These are phyloP conservation scores for Capniomyces stellatus DNA, from an alignment of 371 early-diverging fungal species.

Conservation along the genomic window DNA sequence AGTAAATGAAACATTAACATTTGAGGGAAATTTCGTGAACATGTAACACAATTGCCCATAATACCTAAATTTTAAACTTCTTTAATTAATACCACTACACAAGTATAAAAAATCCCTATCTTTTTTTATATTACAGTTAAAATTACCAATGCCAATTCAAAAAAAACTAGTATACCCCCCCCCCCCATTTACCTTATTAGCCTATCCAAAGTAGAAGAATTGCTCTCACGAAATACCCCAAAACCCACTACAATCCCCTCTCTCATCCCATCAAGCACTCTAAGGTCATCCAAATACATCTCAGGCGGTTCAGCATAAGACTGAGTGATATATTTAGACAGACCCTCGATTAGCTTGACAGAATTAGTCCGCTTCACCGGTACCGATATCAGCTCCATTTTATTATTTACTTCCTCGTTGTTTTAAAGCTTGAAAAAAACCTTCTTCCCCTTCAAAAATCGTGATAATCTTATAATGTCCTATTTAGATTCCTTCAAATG, in stretches of 20 bases:
- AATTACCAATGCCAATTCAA: too few species aligned
- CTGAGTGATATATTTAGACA: conserved; percentile 48
- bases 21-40: conserved; percentile 64
- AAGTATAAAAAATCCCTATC: not conserved
- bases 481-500: too few species aligned
- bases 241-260: conserved; percentile 43
- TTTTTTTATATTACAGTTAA: too few species aligned
- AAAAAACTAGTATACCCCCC: too few species aligned
- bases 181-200: not conserved
- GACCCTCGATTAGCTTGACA: conserved; percentile 5
- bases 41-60: conserved; percentile 69
- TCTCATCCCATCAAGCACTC: conserved; percentile 55
- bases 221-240: conserved; percentile 31
- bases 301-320: conserved; percentile 73
- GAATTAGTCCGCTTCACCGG: not conserved
- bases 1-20: conserved; percentile 43
- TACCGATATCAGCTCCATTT: not conserved
- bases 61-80: conserved; percentile 35
- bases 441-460: too few species aligned
- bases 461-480: too few species aligned
- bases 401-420: not conserved
- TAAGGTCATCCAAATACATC: conserved; percentile 67
- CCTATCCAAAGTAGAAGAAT: not conserved
- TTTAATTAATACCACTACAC: not conserved
- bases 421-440: too few species aligned